These are phyloP conservation scores for Inosperma sp. DNA, from an alignment of 768 basidiomycete species.

Conservation along the genomic window DNA sequence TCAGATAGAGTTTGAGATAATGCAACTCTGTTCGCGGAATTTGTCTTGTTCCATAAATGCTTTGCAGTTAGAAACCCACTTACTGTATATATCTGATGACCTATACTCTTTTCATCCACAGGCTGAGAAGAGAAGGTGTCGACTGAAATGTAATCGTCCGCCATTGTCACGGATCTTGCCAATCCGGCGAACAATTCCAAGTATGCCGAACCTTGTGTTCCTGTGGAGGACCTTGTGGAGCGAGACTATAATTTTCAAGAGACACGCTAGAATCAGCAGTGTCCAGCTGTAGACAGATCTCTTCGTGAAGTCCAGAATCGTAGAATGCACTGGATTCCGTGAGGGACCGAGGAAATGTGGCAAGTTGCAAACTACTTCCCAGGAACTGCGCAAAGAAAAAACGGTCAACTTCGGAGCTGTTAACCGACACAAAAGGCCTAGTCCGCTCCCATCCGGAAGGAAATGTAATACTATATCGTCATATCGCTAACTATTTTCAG, in stretches of 20 bases:
- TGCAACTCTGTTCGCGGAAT: slow-evolving; percentile 26
- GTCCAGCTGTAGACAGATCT: too few relatives aligned
- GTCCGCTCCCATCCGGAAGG: background rate
- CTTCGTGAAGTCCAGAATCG: too few relatives aligned
- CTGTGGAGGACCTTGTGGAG: too few relatives aligned
- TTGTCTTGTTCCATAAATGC: slow-evolving; percentile 23
- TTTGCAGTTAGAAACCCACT: slow-evolving; percentile 24
- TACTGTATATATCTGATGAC: slow-evolving; percentile 19
- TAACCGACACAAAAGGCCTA: too few relatives aligned
- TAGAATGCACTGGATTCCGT: too few relatives aligned
- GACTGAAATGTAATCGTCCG: background rate
- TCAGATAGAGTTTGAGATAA: slow-evolving; percentile 30
- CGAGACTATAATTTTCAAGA: too few relatives aligned
- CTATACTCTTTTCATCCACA: slow-evolving; percentile 9
- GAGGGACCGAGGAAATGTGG: too few relatives aligned
- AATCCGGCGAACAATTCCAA: background rate
- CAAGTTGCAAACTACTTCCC: too few relatives aligned
- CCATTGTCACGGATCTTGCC: slow-evolving; percentile 4
- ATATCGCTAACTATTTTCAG: slow-evolving; percentile 13
- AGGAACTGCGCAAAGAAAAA: too few relatives aligned
- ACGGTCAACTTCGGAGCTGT: too few relatives aligned
- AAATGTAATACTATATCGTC: slow-evolving; percentile 10
- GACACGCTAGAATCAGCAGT: too few relatives aligned
- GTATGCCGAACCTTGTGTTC: too few relatives aligned
- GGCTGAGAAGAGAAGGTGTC: slow-evolving; percentile 4